Evolutionary conservation across 306 rosid genomes (phyloP).

Genomic region (Morella rubra): DNA sequence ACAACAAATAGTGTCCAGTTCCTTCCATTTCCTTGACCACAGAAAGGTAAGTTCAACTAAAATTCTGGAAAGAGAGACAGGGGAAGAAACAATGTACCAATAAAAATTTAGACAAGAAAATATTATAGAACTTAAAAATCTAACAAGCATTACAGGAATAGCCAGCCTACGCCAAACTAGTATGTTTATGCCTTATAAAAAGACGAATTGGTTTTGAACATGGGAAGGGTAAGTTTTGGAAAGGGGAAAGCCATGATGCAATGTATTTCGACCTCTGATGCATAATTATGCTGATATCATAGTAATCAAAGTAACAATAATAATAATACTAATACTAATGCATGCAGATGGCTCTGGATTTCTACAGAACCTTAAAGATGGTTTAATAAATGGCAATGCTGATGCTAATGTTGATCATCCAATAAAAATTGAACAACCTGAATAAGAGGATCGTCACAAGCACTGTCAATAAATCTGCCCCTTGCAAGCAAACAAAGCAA

Average conservation of each 20-base stretch:
- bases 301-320: neutral
- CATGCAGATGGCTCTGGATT: neutral
- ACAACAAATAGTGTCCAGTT: constrained; percentile 15
- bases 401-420: constrained; percentile 9
- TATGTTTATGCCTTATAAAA: neutral
- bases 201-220: neutral
- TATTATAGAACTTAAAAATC: neutral
- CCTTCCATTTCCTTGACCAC: neutral
- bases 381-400: constrained; percentile 7
- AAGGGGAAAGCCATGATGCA: constrained; percentile 2
- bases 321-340: neutral
- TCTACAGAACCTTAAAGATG: neutral
- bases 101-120: neutral
- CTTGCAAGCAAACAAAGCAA: constrained; percentile 92
- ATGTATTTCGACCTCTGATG: neutral
- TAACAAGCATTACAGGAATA: neutral
- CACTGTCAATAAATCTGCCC: constrained; percentile 78
- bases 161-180: neutral
- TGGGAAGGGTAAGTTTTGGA: neutral
- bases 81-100: neutral
- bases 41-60: neutral
- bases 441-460: constrained; percentile 81
- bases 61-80: neutral
- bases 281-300: neutral
- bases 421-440: constrained; percentile 53